Percentiles rank a stretch among this genome's conserved stretches.
Conservation (phyloP, 2,329 filamentous ascomycete species). For the Thyridium curvatum region DNA sequence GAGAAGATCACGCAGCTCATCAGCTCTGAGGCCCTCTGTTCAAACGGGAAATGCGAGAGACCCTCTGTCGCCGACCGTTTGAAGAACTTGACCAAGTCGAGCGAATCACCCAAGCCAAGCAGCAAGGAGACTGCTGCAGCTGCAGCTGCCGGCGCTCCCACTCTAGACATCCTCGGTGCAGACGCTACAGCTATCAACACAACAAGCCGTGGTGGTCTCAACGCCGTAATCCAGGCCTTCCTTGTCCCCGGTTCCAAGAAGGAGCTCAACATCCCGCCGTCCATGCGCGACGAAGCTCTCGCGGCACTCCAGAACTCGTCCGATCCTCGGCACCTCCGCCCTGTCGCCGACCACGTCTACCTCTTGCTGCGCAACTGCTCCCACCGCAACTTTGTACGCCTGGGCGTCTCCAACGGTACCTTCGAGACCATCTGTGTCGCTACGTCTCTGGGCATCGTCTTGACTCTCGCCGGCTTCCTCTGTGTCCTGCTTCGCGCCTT, state of each 20-base stretch:
- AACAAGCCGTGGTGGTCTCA: slow-evolving; percentile 21
- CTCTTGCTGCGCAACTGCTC: slow-evolving; percentile 40
- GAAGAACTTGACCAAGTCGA: slow-evolving; percentile 7
- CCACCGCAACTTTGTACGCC: slow-evolving; percentile 42
- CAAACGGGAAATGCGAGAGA: not conserved
- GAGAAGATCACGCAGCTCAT: slow-evolving; percentile 26
- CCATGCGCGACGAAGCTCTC: slow-evolving; percentile 31
- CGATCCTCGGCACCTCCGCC: slow-evolving; percentile 30
- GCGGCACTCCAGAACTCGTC: slow-evolving; percentile 24
- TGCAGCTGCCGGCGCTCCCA: no score
- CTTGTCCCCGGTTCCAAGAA: slow-evolving; percentile 33
- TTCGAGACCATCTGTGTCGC: slow-evolving; percentile 42
- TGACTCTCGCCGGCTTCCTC: slow-evolving; percentile 31
- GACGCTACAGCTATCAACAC: no score
- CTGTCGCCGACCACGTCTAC: slow-evolving; percentile 40
- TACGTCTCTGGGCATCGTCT: slow-evolving; percentile 33
- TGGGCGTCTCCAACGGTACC: slow-evolving; percentile 46
- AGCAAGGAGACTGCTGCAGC: no score
- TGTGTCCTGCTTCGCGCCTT: slow-evolving; percentile 32
- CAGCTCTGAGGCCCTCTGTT: slow-evolving; percentile 19
- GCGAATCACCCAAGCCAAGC: slow-evolving; percentile 1
- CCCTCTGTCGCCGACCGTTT: slow-evolving; percentile 11
- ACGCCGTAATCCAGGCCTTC: slow-evolving; percentile 32
- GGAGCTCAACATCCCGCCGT: slow-evolving; percentile 39
- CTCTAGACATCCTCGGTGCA: no score